Base-by-base conservation (phyloP, 306 rosid species). In the Oemleria cerasiformis region DNA sequence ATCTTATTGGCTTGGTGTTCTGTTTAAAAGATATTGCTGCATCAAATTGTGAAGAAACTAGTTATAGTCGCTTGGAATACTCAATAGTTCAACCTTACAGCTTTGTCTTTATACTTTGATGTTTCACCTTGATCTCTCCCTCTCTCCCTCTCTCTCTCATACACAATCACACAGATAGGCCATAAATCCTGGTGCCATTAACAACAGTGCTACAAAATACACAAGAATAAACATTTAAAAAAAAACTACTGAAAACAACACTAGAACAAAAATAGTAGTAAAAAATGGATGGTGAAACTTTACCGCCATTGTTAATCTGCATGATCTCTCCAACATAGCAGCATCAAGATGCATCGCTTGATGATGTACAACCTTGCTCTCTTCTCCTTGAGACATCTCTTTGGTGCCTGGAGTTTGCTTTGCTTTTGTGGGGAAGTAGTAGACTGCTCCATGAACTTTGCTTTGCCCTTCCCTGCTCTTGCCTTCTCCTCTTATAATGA, bases 281-380 rank as follows among this genome's bases (percentile, higher is more conserved):
- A 63, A 17, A 51, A n/a, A 56, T 67, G 62, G 66, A 56, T 39
- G 42, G 38, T 23, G 34, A 54, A 25, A 54, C 51, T 30, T 81
- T 73, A 73, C 81, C 81, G 12, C 73, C 48, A 12, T 23, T 67
- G 12, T 36, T 34, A 81, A 53, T 81, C 82, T 70, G 68, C 71
- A 8, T 40, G 65, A 4, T 81, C 79, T 74, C 34, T 78, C 86
- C 83, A 82, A 73, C 86, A 82, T 44, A 82, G 63, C 47, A 82
- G 80, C 86, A 82, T 78, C 48, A 70, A 49, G 19, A 82, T 73
- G 68, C 83, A 82, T 3, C 86, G 77, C 40, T 68, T 54, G 68
- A 82, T 82, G 17, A 82, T 82, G 75, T 82, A 78, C 68, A 82
- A 17, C 77, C 76, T 60, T 20, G 82, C 77, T 60, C 59, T 78